Percentiles rank a stretch among this genome's conserved stretches.
Conservation (phyloP, 2,329 filamentous ascomycete genomes). For the Fusarium hainanense region DNA sequence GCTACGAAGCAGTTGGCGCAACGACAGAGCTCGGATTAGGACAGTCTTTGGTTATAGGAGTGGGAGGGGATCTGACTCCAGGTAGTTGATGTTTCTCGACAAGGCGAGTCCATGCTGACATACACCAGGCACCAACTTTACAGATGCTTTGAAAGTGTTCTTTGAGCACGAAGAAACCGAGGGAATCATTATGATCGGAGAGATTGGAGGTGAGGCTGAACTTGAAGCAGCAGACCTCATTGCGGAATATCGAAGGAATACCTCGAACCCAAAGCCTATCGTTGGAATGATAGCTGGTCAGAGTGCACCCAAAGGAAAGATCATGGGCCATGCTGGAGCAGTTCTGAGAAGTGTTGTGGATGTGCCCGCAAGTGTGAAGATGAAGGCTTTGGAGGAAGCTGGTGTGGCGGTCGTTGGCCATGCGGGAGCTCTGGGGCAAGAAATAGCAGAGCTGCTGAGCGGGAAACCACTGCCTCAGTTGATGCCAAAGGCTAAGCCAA, state of each 20-base stretch:
- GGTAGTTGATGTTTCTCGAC: conserved; percentile 51
- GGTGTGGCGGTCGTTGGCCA: conserved; percentile 51
- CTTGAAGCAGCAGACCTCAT: conserved; percentile 79
- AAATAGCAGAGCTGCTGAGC: background rate
- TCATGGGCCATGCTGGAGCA: conserved; percentile 81
- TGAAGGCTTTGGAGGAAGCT: conserved; percentile 49
- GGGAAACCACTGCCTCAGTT: background rate
- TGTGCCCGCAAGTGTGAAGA: conserved; percentile 45
- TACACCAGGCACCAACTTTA: conserved; percentile 67
- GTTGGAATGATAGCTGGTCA: conserved; percentile 74
- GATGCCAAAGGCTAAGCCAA: background rate
- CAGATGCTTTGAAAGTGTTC: conserved; percentile 75
- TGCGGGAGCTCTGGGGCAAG: background rate
- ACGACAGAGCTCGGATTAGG: conserved; percentile 79
- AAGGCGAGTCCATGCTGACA: background rate
- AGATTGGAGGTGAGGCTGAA: conserved; percentile 77
- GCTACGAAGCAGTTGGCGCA: conserved; percentile 82
- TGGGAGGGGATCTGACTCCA: conserved; percentile 80
- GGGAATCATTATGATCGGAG: conserved; percentile 77
- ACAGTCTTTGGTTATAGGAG: conserved; percentile 80
- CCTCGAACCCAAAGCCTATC: conserved; percentile 70
- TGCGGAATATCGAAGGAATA: conserved; percentile 65
- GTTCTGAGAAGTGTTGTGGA: conserved; percentile 55
- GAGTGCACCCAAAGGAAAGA: conserved; percentile 67
- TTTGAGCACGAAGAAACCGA: conserved; percentile 75